Conservation (phyloP, 352 stramenopile species). For the Hyaloperonospora brassicae region DNA sequence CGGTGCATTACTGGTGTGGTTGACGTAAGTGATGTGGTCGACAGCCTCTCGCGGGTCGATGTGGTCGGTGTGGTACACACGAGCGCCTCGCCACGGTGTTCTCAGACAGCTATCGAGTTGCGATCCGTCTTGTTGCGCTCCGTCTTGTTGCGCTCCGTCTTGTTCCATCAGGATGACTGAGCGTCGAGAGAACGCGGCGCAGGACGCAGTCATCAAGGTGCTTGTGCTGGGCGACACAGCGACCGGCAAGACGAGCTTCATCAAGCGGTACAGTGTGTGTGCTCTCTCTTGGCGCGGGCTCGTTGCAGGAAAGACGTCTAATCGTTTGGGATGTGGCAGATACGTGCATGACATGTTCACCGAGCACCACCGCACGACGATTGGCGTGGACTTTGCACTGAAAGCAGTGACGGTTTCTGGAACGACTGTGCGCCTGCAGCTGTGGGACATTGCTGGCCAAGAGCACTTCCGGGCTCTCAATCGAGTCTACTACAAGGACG, state of each 20-base stretch:
- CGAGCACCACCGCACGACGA: slow-evolving; percentile 89
- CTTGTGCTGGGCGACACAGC: slow-evolving; percentile 86
- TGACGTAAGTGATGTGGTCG: too few species aligned
- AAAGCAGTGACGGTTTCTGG: slow-evolving; percentile 84
- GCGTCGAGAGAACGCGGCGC: slow-evolving; percentile 59
- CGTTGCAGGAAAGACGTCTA: not conserved
- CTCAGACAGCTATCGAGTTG: slow-evolving; percentile 1
- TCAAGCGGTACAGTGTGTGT: slow-evolving; percentile 69
- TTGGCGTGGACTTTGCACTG: slow-evolving; percentile 89
- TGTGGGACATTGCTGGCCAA: slow-evolving; percentile 92
- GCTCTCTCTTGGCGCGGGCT: not conserved
- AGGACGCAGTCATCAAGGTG: slow-evolving; percentile 89
- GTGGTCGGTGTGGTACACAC: too few species aligned
- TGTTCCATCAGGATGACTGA: slow-evolving; percentile 37
- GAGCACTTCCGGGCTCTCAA: slow-evolving; percentile 92
- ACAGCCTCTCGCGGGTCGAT: too few species aligned
- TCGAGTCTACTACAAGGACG: slow-evolving; percentile 91
- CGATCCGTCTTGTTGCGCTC: too few species aligned
- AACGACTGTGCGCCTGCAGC: slow-evolving; percentile 86
- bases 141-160: too few species aligned
- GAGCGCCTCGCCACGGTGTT: not conserved
- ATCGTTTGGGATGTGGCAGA: slow-evolving; percentile 22
- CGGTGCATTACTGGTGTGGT: too few species aligned
- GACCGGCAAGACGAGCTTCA: slow-evolving; percentile 90
- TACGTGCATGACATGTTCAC: slow-evolving; percentile 89